Percentiles rank a stretch among this genome's conserved stretches.
Evolutionary conservation across 2,329 filamentous ascomycete species (phyloP).

Genomic region (Diaporthe velutina): DNA sequence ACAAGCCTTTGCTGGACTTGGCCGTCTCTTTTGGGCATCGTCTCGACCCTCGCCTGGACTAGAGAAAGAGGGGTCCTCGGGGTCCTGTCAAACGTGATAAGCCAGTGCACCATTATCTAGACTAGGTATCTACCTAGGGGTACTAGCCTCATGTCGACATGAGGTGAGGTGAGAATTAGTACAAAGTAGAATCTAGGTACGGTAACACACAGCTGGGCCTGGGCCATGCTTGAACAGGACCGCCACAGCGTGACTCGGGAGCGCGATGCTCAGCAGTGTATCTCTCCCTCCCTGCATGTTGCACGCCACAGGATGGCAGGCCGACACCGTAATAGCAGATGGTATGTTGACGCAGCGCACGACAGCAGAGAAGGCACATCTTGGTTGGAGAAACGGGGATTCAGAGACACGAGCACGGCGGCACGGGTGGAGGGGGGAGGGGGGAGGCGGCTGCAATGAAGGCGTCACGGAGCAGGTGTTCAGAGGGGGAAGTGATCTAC

Average conservation of each 20-base stretch:
- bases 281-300: neutral
- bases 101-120: neutral
- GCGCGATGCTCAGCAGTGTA: neutral
- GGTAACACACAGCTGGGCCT: neutral
- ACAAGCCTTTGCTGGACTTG: conserved; percentile 18
- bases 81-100: conserved; percentile 22
- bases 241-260: neutral
- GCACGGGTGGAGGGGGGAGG: neutral
- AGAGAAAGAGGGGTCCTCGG: conserved; percentile 27
- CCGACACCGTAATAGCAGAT: neutral
- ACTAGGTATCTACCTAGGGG: neutral
- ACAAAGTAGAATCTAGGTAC: neutral
- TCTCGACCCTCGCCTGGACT: conserved; percentile 3
- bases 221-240: neutral
- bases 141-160: neutral
- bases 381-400: neutral
- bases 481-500: conserved; percentile 12
- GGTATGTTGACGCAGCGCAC: too few species aligned
- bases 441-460: neutral
- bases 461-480: neutral
- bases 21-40: conserved; percentile 20
- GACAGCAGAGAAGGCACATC: neutral
- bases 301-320: too few species aligned
- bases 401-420: neutral
- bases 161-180: neutral